Evolutionary conservation across 1,284 basidiomycete genomes (phyloP).

Genomic region (Wallemia ichthyophaga): DNA sequence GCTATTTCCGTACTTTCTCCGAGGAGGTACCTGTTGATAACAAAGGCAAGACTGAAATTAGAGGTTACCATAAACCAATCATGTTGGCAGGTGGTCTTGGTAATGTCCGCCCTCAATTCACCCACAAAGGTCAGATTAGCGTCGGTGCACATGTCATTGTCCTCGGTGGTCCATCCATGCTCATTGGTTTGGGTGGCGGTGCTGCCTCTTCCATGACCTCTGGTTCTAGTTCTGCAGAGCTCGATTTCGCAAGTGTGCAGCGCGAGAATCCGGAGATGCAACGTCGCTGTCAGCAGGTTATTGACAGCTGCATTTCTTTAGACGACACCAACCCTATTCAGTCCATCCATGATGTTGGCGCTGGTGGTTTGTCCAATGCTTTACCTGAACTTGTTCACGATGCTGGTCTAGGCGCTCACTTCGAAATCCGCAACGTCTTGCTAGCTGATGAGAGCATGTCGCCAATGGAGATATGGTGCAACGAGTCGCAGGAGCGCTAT

Average conservation of each 20-base stretch:
- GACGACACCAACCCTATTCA: slow-evolving; percentile 51
- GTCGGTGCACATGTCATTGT: slow-evolving; percentile 66
- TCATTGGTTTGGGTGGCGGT: slow-evolving; percentile 88
- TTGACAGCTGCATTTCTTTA: slow-evolving; percentile 54
- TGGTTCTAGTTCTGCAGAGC: slow-evolving; percentile 54
- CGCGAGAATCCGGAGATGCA: slow-evolving; percentile 98
- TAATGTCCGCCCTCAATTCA: slow-evolving; percentile 54
- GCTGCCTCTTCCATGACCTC: slow-evolving; percentile 79
- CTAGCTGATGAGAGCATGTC: slow-evolving; percentile 82
- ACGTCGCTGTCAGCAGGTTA: slow-evolving; percentile 83
- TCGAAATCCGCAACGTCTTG: slow-evolving; percentile 78
- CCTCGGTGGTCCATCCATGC: slow-evolving; percentile 82
- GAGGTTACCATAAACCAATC: slow-evolving; percentile 97
- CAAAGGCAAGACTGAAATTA: slow-evolving; percentile 26
- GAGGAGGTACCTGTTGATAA: slow-evolving; percentile 27
- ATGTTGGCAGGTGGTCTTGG: slow-evolving; percentile 97
- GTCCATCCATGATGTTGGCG: slow-evolving; percentile 93
- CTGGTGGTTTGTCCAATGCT: slow-evolving; percentile 85
- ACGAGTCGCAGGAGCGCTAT: slow-evolving; percentile 94
- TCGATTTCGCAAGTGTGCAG: slow-evolving; percentile 94
- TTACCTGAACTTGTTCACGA: slow-evolving; percentile 93
- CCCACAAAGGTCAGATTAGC: slow-evolving; percentile 40
- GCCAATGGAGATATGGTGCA: slow-evolving; percentile 99
- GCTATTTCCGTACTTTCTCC: slow-evolving; percentile 68
- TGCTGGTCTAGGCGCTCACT: slow-evolving; percentile 58